Evolutionary conservation across 129 eudicot species (phyloP).

Genomic region (Deinandra increscens): DNA sequence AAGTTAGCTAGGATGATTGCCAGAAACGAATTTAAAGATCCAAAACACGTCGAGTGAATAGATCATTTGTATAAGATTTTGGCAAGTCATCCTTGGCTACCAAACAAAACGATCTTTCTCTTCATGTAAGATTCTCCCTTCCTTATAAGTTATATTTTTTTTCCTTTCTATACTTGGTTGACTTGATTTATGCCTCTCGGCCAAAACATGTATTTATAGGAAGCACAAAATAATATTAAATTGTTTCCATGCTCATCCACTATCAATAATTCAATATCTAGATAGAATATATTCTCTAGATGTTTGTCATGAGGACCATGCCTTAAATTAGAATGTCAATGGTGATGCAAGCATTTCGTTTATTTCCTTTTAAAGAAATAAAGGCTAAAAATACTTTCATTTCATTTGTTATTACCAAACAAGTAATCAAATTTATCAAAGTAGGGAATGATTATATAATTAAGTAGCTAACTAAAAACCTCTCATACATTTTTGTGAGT

Average conservation of each 20-base stretch:
- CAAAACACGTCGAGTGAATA: too few species aligned
- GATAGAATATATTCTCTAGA: neutral
- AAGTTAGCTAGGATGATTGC: neutral
- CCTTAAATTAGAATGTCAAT: neutral
- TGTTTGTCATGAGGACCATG: neutral
- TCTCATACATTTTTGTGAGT: too few species aligned
- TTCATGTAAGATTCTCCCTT: neutral
- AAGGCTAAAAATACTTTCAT: neutral
- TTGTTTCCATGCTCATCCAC: too few species aligned
- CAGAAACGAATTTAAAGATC: neutral
- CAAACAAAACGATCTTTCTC: slow-evolving; percentile 33
- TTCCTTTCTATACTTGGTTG: too few species aligned
- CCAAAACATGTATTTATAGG: neutral
- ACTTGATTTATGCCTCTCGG: neutral
- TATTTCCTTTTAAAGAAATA: neutral
- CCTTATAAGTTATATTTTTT: neutral
- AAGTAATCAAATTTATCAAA: too few species aligned
- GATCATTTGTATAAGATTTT: too few species aligned
- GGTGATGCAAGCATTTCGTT: neutral
- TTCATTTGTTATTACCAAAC: too few species aligned
- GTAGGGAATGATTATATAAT: too few species aligned
- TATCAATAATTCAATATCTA: too few species aligned
- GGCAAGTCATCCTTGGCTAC: slow-evolving; percentile 86
- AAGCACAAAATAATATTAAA: too few species aligned
- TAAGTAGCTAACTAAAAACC: too few species aligned